Conservation (phyloP, 352 stramenopile species). For the Blastocystis sp. region DNA sequence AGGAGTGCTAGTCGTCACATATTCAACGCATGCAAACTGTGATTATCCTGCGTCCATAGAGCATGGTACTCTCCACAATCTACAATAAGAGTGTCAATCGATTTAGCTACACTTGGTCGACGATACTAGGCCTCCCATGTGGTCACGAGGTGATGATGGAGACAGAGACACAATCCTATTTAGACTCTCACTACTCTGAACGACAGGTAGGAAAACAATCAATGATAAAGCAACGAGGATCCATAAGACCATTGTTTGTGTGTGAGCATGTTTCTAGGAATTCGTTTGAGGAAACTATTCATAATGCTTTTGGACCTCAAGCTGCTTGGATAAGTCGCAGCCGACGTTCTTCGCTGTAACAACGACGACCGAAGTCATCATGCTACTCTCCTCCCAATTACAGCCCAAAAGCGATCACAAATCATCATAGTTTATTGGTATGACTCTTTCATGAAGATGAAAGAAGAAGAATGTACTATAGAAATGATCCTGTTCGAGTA, state of each 20-base stretch:
- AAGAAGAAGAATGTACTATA: conserved; percentile 55
- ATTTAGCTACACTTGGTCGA: background rate
- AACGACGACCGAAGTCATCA: conserved; percentile 42
- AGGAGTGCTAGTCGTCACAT: background rate
- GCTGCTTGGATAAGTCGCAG: conserved; percentile 34
- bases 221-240: too few relatives aligned
- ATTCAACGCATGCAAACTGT: background rate
- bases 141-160: background rate
- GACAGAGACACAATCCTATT: background rate
- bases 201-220: too few relatives aligned
- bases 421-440: conserved; percentile 43
- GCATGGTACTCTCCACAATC: background rate
- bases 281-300: conserved; percentile 49
- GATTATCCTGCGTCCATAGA: background rate
- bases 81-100: background rate
- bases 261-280: too few relatives aligned
- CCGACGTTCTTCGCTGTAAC: conserved; percentile 52
- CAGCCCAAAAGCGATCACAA: conserved; percentile 21
- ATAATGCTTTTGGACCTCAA: conserved; percentile 46
- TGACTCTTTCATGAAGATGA: conserved; percentile 4
- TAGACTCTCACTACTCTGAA: background rate
- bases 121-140: background rate
- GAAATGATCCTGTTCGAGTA: conserved; percentile 55
- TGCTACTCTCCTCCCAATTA: conserved; percentile 54
- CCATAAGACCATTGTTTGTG: too few relatives aligned